Conservation (phyloP, 2,329 filamentous ascomycete genomes). For the Talaromyces pinophilus region DNA sequence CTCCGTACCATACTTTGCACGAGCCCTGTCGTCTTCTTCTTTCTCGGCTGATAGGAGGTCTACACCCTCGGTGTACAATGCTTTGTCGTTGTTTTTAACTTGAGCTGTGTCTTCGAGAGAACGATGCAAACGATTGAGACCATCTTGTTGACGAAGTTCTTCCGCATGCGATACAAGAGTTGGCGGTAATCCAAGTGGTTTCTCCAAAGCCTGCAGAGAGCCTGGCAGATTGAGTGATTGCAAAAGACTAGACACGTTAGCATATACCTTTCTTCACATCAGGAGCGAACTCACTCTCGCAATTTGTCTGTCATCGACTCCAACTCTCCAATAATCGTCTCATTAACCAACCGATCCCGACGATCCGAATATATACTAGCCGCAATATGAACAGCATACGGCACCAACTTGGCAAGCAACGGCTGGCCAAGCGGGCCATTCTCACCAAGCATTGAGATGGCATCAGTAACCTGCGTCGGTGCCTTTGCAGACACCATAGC, state of each 20-base stretch:
- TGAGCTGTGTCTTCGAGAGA: conserved; percentile 89
- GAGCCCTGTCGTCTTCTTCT: conserved; percentile 75
- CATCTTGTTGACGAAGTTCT: conserved; percentile 88
- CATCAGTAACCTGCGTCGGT: conserved; percentile 78
- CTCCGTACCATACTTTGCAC: conserved; percentile 80
- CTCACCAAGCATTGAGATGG: conserved; percentile 77
- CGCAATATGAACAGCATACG: conserved; percentile 92
- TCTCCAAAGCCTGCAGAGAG: conserved; percentile 90
- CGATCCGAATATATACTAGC: conserved; percentile 94
- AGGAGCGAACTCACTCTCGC: conserved; percentile 58
- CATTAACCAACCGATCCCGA: conserved; percentile 85
- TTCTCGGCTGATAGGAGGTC: conserved; percentile 76
- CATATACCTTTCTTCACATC: background rate
- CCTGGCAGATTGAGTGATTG: conserved; percentile 85
- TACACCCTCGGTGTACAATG: conserved; percentile 79
- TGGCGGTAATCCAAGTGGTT: conserved; percentile 85
- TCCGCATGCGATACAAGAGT: conserved; percentile 86
- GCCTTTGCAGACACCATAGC: conserved; percentile 81
- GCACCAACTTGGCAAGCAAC: conserved; percentile 86
- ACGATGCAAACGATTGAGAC: conserved; percentile 71
- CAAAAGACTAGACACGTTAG: conserved; percentile 52
- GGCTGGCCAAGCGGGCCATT: conserved; percentile 78
- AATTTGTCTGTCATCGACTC: conserved; percentile 78
- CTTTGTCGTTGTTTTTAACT: conserved; percentile 75
- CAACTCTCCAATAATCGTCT: conserved; percentile 79